Base-by-base conservation (phyloP, 495 filamentous ascomycete species). In the Tuber magnatum region DNA sequence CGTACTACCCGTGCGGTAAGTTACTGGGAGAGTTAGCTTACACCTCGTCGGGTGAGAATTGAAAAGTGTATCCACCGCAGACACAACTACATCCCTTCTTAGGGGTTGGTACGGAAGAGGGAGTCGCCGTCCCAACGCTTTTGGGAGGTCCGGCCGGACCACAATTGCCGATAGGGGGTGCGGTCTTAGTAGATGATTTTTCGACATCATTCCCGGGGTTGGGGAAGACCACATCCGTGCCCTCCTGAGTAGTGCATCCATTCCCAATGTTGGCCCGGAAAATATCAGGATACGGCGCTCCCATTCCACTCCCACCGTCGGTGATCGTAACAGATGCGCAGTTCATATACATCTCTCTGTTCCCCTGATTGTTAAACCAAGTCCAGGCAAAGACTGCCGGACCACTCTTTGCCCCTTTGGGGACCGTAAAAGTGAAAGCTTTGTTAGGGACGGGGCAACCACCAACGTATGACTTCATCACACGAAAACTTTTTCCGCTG, bases 401-500 rank as follows among this genome's bases (percentile, higher is more conserved):
- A 68, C 78, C 78, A 48, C 35, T 32, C 39, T 61, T 74, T 22
- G 78, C 51, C 14, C 89, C 89, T 1, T 82, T 77, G 6, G 92
- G 92, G 61, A 94, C 85, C 65, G 84, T 88, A 82, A 93, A 93
- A 75, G 86, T 77, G 83, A 88, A 87, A 24, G 82, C 82, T 74
- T 85, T 72, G 10, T 73, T 71, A 0, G 77, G 70, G 46, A 85
- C 78, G 1, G 89, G 90, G 84, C 90, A 92, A 73, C 83, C 83
- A 40, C 91, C 91, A 70, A 90, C 86, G 78, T 88, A 89, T 56
- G 86, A 87, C 83, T 91, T 87, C 83, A 92, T 87, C 71, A 89
- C 91, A 51, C 85, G 87, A 84, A 89, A 92, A 35, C 86, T 86
- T 35, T 79, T 83, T 10, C 88, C 90, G 69, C 86, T 82, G 83